Conservation (phyloP, 192 early-diverging fungal species). For the Piromyces sp. region DNA sequence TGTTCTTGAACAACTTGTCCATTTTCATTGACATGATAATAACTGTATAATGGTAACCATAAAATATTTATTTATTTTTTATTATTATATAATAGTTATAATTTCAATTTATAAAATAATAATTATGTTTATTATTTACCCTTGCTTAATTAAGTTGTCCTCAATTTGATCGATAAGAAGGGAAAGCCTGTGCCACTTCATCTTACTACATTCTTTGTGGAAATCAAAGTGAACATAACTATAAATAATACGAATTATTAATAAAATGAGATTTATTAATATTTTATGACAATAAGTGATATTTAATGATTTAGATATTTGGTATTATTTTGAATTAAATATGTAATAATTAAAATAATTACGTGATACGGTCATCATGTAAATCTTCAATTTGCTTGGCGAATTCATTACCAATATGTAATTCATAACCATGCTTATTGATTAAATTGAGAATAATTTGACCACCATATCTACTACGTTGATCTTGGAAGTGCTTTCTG, state of each 20-base stretch:
- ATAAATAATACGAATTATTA: too few relatives aligned
- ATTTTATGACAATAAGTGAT: too few relatives aligned
- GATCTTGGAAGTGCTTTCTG: constrained; percentile 53
- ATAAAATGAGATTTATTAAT: too few relatives aligned
- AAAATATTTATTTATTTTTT: too few relatives aligned
- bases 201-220: constrained; percentile 87
- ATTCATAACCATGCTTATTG: constrained; percentile 86
- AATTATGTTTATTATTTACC: constrained; percentile 20
- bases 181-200: constrained; percentile 81
- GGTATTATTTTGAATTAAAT: too few relatives aligned
- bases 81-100: too few relatives aligned
- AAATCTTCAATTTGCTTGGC: constrained; percentile 31
- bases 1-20: constrained; percentile 44
- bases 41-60: constrained; percentile 39
- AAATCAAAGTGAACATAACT: constrained; percentile 85
- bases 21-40: constrained; percentile 25
- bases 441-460: constrained; percentile 84
- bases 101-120: too few relatives aligned
- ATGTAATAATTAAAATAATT: not conserved
- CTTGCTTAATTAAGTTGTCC: constrained; percentile 41
- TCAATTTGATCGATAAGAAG: constrained; percentile 64
- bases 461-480: constrained; percentile 53
- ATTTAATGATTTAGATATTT: too few relatives aligned
- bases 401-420: constrained; percentile 66
- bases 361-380: constrained; percentile 18